A percentile compares a stretch with the other conserved stretches of the same genome.
Evolutionary conservation across 2,329 filamentous ascomycete species (phyloP).

Genomic region (Passalora sequoiae): DNA sequence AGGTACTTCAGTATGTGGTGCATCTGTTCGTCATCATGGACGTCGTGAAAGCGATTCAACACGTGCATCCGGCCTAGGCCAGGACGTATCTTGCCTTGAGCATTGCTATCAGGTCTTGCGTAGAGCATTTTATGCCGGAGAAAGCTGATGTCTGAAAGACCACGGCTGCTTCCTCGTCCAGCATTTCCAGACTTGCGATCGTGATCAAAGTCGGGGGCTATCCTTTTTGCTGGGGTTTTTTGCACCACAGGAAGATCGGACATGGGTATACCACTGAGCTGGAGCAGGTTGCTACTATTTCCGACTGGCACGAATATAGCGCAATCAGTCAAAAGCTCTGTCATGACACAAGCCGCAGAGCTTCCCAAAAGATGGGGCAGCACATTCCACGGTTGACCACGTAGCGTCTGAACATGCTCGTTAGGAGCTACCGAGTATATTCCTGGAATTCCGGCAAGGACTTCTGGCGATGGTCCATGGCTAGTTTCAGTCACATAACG

Average conservation of each 20-base stretch:
- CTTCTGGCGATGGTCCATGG: constrained; percentile 31
- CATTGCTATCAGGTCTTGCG: constrained; percentile 65
- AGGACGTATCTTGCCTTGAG: constrained; percentile 61
- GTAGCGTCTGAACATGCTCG: constrained; percentile 63
- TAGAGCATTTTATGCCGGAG: constrained; percentile 84
- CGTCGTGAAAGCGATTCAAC: constrained; percentile 62
- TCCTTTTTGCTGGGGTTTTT: not conserved
- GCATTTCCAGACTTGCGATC: not conserved
- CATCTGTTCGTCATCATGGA: constrained; percentile 50
- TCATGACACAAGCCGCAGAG: constrained; percentile 71
- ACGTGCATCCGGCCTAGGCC: constrained; percentile 80
- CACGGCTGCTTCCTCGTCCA: constrained; percentile 1
- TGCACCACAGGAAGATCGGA: constrained; percentile 38
- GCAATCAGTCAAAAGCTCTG: constrained; percentile 69
- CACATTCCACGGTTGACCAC: constrained; percentile 66
- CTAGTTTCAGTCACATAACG: constrained; percentile 38
- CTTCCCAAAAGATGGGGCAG: constrained; percentile 68
- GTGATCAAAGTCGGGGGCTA: no score
- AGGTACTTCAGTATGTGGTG: constrained; percentile 82
- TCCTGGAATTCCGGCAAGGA: constrained; percentile 56
- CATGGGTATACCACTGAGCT: constrained; percentile 68
- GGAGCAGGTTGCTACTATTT: constrained; percentile 62
- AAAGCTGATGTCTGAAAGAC: constrained; percentile 55
- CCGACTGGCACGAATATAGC: constrained; percentile 66
- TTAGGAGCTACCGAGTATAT: constrained; percentile 63